Base-by-base conservation (phyloP, 441 rosid species). In the Francoa sonchifolia region DNA sequence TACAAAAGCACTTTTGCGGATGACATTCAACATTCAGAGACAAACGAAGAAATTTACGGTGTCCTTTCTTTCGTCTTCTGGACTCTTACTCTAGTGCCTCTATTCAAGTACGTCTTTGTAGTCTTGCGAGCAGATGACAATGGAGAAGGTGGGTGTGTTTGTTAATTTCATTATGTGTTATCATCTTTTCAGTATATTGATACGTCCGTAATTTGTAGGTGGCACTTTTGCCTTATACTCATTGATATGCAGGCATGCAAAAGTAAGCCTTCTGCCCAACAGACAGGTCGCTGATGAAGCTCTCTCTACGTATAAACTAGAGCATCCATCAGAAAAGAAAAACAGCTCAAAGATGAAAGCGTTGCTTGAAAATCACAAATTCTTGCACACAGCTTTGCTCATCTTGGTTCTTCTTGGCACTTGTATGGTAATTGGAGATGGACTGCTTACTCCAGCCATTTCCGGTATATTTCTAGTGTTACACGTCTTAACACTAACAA, bases 391-490 rank as follows among this genome's bases (percentile, higher is more conserved):
- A 50, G 87, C 85, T 65, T 65, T 90, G 63, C 64, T 86, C 44
- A 59, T 90, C 55, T 63, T 90, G 31, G 96, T 76, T 67, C 96
- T 90, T 52, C 84, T 90, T 5, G 98, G 98, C 34, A 90, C 98
- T 50, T 90, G 98, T 71, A 90, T 90, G 98, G 98, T 86, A 22
- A 85, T 90, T 48, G 96, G 98, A 55, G 98, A 90, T 66, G 98
- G 96, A 33, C 51, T 89, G 48, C 94, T 89, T 31, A 89, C 98
- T 59, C 96, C 98, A 32, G 96, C 98, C 20, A 90, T 90, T 60
- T 90, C 98, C 6, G 98, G 98, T 79, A 77, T 18, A 20, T 39
- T 15, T 19, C 26, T 7, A 14, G 16, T 8, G 26, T 29, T 17
- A 15, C 29, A 40, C 18, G 18, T 43, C 43, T 10, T 6, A 42